Evolutionary conservation across 2,329 filamentous ascomycete genomes (phyloP).

Genomic region (Pseudocercospora macadamiae): DNA sequence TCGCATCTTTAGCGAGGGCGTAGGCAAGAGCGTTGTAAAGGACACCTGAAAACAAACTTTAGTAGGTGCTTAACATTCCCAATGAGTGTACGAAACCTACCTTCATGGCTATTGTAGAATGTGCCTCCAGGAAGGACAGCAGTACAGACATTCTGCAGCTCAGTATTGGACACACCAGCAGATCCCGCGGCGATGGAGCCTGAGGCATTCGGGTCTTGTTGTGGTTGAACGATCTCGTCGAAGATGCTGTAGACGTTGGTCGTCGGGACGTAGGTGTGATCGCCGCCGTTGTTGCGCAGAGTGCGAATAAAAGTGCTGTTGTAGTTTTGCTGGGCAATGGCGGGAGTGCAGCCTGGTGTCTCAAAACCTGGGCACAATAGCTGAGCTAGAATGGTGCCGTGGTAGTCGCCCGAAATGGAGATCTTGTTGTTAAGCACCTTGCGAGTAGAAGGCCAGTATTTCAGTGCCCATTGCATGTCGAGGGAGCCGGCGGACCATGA

Average conservation of each 20-base stretch:
- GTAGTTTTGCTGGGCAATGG: constrained; percentile 53
- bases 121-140: constrained; percentile 42
- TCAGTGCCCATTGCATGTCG: constrained; percentile 59
- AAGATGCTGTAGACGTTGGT: constrained; percentile 56
- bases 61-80: too few relatives aligned
- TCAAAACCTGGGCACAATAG: constrained; percentile 35
- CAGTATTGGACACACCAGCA: constrained; percentile 55
- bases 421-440: constrained; percentile 52
- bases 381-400: constrained; percentile 49
- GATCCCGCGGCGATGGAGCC: constrained; percentile 47
- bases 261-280: constrained; percentile 58
- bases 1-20: constrained; percentile 50
- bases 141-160: constrained; percentile 51
- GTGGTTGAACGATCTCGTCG: constrained; percentile 58
- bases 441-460: constrained; percentile 59
- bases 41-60: too few relatives aligned
- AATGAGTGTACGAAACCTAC: too few relatives aligned
- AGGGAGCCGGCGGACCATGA: constrained; percentile 60
- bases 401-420: constrained; percentile 56
- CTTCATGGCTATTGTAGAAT: constrained; percentile 52
- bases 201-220: constrained; percentile 51
- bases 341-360: constrained; percentile 39
- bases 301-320: constrained; percentile 48
- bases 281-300: constrained; percentile 50
- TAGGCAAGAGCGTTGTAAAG: constrained; percentile 53